Evolutionary conservation across 768 basidiomycete genomes (phyloP).

Genomic region (Trametes coccinea): DNA sequence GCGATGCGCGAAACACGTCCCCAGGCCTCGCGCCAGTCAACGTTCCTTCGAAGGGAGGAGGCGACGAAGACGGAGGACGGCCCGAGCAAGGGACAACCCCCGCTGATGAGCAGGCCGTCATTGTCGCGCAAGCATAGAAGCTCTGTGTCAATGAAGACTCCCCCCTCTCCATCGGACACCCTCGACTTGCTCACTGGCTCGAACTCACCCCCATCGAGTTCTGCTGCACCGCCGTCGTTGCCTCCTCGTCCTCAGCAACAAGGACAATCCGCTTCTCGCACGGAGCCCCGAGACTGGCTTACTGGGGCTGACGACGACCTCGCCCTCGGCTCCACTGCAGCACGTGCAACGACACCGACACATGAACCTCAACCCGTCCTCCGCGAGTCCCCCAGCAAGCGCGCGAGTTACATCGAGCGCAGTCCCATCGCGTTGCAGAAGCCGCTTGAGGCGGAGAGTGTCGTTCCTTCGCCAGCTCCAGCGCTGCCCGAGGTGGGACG

Average conservation of each 20-base stretch:
- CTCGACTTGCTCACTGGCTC: conserved; percentile 13
- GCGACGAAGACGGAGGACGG: conserved; percentile 18
- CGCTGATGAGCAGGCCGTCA: conserved; percentile 40
- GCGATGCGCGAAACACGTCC: conserved; percentile 45
- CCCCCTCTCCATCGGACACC: conserved; percentile 7
- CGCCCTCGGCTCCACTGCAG: conserved; percentile 3
- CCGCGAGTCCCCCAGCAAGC: conserved; percentile 72
- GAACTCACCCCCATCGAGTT: not conserved
- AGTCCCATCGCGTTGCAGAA: conserved; percentile 33
- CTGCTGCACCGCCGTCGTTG: conserved; percentile 22
- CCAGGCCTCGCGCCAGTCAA: conserved; percentile 12
- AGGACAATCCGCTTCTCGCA: conserved; percentile 15
- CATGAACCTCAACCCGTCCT: conserved; percentile 45
- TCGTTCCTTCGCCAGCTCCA: conserved; percentile 1
- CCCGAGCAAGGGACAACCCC: conserved; percentile 11
- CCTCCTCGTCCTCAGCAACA: conserved; percentile 26
- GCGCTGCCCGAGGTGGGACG: not conserved
- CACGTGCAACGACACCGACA: conserved; percentile 24
- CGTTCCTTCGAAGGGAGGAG: conserved; percentile 12
- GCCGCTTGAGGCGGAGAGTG: conserved; percentile 33
- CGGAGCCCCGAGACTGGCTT: conserved; percentile 63
- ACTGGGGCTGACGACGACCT: conserved; percentile 61
- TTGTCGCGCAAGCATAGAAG: conserved; percentile 51
- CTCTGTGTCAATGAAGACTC: conserved; percentile 47
- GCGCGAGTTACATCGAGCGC: conserved; percentile 64